A percentile compares a stretch with the other conserved stretches of the same genome.
These are phyloP conservation scores for Solanum tacnaense DNA, from an alignment of 257 asterid species.

Conservation along the genomic window DNA sequence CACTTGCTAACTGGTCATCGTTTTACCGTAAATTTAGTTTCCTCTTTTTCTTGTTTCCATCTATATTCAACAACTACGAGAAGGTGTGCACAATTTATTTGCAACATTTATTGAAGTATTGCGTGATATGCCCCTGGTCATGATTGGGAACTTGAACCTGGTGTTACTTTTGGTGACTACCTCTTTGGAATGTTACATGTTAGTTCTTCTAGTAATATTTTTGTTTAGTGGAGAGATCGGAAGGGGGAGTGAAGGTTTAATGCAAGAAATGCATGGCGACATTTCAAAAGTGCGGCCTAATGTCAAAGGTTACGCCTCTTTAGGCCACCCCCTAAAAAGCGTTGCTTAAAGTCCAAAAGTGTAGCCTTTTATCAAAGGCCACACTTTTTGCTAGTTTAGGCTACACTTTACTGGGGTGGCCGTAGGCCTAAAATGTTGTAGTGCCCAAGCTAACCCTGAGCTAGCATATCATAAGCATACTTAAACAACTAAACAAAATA, in stretches of 20 bases:
- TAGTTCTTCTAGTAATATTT: neutral
- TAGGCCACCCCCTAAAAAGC: too few relatives aligned
- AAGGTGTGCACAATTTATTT: slow-evolving; percentile 13
- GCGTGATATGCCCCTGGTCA: slow-evolving; percentile 96
- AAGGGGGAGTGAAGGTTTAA: neutral
- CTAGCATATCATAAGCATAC: too few relatives aligned
- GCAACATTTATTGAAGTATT: slow-evolving; percentile 94
- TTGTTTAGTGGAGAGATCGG: neutral
- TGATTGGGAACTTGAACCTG: slow-evolving; percentile 99
- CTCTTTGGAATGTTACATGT: slow-evolving; percentile 93
- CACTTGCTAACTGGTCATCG: neutral
- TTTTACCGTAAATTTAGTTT: neutral
- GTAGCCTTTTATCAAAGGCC: too few relatives aligned
- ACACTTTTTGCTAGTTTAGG: too few relatives aligned
- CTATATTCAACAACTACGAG: slow-evolving; percentile 95
- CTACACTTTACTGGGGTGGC: too few relatives aligned
- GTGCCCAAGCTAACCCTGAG: too few relatives aligned
- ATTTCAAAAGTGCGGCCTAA: too few relatives aligned
- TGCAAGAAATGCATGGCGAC: neutral
- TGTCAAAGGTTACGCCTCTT: too few relatives aligned
- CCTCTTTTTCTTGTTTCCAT: slow-evolving; percentile 21
- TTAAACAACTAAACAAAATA: too few relatives aligned
- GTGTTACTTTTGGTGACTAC: slow-evolving; percentile 95
- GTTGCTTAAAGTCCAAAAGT: too few relatives aligned
- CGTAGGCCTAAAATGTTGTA: too few relatives aligned